Evolutionary conservation across 192 early-diverging fungal genomes (phyloP).

Genomic region (Coemansia sp.): DNA sequence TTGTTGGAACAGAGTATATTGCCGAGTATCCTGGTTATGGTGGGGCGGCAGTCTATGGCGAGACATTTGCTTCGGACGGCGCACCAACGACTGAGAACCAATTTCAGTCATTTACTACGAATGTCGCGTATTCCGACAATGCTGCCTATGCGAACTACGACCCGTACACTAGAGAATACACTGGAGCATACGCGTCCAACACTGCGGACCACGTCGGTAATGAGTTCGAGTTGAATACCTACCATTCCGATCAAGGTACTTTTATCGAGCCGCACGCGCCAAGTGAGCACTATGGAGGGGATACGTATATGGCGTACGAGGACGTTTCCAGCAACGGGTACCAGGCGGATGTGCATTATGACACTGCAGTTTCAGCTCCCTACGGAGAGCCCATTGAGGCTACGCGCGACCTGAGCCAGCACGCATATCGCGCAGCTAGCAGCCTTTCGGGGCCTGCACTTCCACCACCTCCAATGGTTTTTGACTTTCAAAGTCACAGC

Average conservation of each 20-base stretch:
- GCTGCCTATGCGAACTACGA: constrained; percentile 6
- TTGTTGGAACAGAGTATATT: background rate
- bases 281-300: background rate
- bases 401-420: background rate
- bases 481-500: constrained; percentile 23
- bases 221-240: background rate
- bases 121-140: constrained; percentile 1
- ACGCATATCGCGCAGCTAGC: constrained; percentile 13
- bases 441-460: constrained; percentile 15
- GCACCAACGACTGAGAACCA: background rate
- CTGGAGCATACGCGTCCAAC: background rate
- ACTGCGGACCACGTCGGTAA: background rate
- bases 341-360: background rate
- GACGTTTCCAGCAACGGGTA: background rate
- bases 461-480: constrained; percentile 8
- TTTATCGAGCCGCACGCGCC: background rate
- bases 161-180: background rate
- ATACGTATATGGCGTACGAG: background rate
- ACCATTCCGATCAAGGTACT: background rate
- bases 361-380: background rate
- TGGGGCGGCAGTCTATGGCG: background rate
- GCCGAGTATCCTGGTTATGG: background rate
- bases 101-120: background rate
- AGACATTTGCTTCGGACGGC: background rate
- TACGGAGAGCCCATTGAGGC: constrained; percentile 5